Evolutionary conservation across 2,329 filamentous ascomycete species (phyloP), one percentile per base, ranked within the genome.

Genomic region (Hypomyces rosellus): DNA sequence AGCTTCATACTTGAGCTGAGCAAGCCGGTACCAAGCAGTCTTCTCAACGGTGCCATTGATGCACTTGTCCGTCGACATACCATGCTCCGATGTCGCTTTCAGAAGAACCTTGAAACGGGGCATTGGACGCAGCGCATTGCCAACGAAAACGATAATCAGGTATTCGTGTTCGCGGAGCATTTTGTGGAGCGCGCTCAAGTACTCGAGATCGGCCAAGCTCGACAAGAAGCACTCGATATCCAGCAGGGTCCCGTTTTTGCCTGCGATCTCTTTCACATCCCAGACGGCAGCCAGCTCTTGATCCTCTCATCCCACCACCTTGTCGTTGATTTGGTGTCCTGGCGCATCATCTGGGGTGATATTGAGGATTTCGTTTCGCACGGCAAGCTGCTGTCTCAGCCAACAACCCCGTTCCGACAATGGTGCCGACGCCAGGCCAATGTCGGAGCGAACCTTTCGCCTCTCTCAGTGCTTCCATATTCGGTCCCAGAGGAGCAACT

Each of bases 311-410:
- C 25, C 6, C 68, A 71, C 30, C 69, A 72, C 48, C 54, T 72
- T 0, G 62, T 70, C 5, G 68, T 75, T 30, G 73, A 75, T 43
- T 60, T 76, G 2, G 73, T 76, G 1, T 73, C 72, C 0, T 76
- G 74, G 74, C 62, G 71, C 25, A 61, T 74, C 5, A 59, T 76
- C 1, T 61, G 73, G 0, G 65, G 69, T 44, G 70, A 74, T 39
- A 56, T 74, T 0, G 72, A 76, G 47, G 68, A 69, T 8, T 30
- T 30, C 9, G 25, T 30, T 11, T 30, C 25, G 6, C 6, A 30
- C 8, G 25, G 25, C 6, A 30, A 30, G 25, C 25, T 30, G 2
- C 25, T 30, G 6, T 30, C 25, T 11, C 4, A 30, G 25, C 25
- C 25, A 30, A 30, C 25, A 3, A 30, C 25, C 25, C 9, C 25